Evolutionary conservation across 177 flowering plant genomes (phyloP), one percentile per base, ranked within the genome.

Genomic region (Vitis hybrid): DNA sequence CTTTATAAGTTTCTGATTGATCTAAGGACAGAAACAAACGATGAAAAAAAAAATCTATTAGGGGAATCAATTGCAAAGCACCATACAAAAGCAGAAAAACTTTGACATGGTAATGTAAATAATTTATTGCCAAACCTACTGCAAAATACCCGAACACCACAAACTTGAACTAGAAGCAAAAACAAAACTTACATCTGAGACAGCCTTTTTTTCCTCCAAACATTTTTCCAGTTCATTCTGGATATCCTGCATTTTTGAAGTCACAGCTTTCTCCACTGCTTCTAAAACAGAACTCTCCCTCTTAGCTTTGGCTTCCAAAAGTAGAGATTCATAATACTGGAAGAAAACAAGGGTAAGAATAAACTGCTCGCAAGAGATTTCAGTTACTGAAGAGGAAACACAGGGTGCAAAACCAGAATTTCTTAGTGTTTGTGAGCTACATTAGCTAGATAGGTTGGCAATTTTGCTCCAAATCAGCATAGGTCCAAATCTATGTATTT

Each of bases 241-340:
- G 19, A 88, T 72, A 2, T 90, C 90, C 67, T 83, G 86, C 80
- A 83, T 75, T 76, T 75, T 83, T 50, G 77, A 78, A 76, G 77
- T 79, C 72, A 88, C 76, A 52, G 89, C 90, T 72, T 83, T 84
- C 70, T 91, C 95, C 11, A 88, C 86, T 33, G 94, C 88, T 71
- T 86, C 90, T 17, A 82, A 52, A 56, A 88, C 73, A 14, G 80
- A 66, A 64, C 64, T 83, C 62, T 89, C 94, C 76, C 66, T 82
- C 73, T 82, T 84, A 66, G 77, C 80, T 81, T 80, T 92, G 73
- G 87, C 86, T 72, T 96, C 97, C 4, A 70, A 61, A 65, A 96
- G 84, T 64, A 81, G 86, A 69, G 91, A 80, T 79, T 94, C 98
- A 82, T 88, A 96, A 78, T 88, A 75, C 99, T 96, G 86, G 59